Percentiles rank a stretch among this genome's conserved stretches.
phyloP scores from a whole-genome alignment of 805 yeast genomes.

The Yamadazyma sp. region DNA sequence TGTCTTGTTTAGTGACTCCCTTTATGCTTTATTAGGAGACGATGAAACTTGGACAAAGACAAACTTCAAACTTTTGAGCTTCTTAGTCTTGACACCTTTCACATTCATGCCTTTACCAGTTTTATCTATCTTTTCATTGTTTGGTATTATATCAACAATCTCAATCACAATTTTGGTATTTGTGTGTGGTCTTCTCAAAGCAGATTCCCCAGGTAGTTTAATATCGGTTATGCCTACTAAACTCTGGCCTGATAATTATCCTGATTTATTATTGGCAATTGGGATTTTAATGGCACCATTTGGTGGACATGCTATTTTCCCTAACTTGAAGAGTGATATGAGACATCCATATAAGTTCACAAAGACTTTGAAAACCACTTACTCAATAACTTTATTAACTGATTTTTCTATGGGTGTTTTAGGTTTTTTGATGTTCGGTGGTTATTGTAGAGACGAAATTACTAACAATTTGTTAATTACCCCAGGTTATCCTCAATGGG shows the following conservation, averaged over 20 bases:
- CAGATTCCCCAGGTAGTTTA: conserved; percentile 71
- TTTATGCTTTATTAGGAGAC: conserved; percentile 57
- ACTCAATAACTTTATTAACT: conserved; percentile 55
- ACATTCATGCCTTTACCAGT: conserved; percentile 75
- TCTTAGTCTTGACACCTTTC: conserved; percentile 73
- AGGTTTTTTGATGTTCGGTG: conserved; percentile 63
- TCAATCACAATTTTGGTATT: conserved; percentile 58
- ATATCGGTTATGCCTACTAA: conserved; percentile 61
- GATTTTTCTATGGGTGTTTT: conserved; percentile 63
- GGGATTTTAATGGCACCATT: conserved; percentile 75
- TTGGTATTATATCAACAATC: conserved; percentile 25
- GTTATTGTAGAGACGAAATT: conserved; percentile 47
- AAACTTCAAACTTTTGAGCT: conserved; percentile 64
- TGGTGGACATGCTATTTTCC: conserved; percentile 84
- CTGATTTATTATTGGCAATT: conserved; percentile 54
- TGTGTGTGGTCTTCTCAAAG: conserved; percentile 61
- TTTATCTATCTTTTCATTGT: conserved; percentile 47
- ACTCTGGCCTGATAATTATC: conserved; percentile 55
- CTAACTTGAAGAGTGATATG: conserved; percentile 74
- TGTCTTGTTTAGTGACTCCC: conserved; percentile 81
- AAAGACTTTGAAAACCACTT: conserved; percentile 54
- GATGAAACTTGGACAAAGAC: conserved; percentile 36
- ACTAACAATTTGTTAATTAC: conserved; percentile 46
- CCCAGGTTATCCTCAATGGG: conserved; percentile 48
- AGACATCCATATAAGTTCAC: conserved; percentile 61